Evolutionary conservation across 495 filamentous ascomycete species (phyloP).

Genomic region (Hyphodiscus hymeniophilus): DNA sequence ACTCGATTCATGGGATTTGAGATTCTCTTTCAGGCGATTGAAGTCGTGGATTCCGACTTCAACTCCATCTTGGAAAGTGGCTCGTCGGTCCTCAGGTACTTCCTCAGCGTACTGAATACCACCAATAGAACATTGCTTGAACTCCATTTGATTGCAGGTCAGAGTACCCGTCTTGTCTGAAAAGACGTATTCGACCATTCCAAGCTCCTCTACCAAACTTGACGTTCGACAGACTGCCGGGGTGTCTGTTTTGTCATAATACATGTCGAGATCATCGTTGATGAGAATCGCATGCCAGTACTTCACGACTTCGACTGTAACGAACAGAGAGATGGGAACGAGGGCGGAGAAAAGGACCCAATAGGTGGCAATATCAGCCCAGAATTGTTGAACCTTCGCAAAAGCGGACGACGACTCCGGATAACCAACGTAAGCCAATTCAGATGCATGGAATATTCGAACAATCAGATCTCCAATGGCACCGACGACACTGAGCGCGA

Average conservation of each 20-base stretch:
- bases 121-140: conserved; percentile 85
- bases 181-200: conserved; percentile 98
- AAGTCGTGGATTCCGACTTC: conserved; percentile 87
- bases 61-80: conserved; percentile 54
- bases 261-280: conserved; percentile 95
- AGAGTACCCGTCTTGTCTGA: conserved; percentile 99
- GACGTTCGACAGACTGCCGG: conserved; percentile 94
- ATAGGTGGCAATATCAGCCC: conserved; percentile 93
- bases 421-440: conserved; percentile 66
- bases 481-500: conserved; percentile 77
- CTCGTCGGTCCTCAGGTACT: conserved; percentile 83
- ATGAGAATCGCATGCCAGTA: conserved; percentile 97
- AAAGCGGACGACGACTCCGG: conserved; percentile 30
- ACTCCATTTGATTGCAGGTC: conserved; percentile 99
- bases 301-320: conserved; percentile 96
- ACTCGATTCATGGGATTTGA: conserved; percentile 57
- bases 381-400: conserved; percentile 69
- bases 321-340: conserved; percentile 95
- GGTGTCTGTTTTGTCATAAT: conserved; percentile 92
- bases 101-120: conserved; percentile 93
- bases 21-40: conserved; percentile 63
- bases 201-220: conserved; percentile 92
- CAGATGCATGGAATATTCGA: conserved; percentile 46
- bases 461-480: conserved; percentile 86
- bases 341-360: conserved; percentile 98